phyloP scores from a whole-genome alignment of 2,329 filamentous ascomycete genomes.

The Beauveria medogensis region DNA sequence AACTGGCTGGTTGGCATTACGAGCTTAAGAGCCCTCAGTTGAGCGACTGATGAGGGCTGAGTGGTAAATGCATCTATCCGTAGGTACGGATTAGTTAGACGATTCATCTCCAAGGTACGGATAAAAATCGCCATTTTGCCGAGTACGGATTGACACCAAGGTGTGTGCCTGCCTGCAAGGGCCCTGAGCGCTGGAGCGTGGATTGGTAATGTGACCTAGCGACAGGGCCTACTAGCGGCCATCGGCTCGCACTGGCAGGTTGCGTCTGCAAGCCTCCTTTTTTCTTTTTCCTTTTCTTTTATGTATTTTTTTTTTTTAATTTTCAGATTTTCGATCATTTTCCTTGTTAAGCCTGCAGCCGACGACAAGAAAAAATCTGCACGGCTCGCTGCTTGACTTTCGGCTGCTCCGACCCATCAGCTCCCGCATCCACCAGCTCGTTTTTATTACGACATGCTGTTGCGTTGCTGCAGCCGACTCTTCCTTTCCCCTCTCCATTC shows the following conservation, averaged over 20 bases:
- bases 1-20: too few species aligned
- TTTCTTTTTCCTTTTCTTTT: background rate
- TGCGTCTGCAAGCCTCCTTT: slow-evolving; percentile 1
- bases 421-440: background rate
- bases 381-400: background rate
- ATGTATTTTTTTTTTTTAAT: background rate
- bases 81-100: too few species aligned
- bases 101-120: too few species aligned
- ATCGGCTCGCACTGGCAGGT: slow-evolving; percentile 2
- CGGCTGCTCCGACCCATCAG: background rate
- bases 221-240: background rate
- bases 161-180: background rate
- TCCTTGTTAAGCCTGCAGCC: background rate
- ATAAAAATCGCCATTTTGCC: too few species aligned
- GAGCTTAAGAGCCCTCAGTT: too few species aligned
- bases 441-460: background rate
- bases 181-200: background rate
- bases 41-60: too few species aligned
- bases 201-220: slow-evolving; percentile 7
- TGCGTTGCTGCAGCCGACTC: background rate
- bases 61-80: too few species aligned
- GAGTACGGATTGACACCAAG: too few species aligned
- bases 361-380: background rate
- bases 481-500: background rate
- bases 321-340: background rate